Conservation (phyloP, 2,329 filamentous ascomycete genomes). For the Alternaria sp. region DNA sequence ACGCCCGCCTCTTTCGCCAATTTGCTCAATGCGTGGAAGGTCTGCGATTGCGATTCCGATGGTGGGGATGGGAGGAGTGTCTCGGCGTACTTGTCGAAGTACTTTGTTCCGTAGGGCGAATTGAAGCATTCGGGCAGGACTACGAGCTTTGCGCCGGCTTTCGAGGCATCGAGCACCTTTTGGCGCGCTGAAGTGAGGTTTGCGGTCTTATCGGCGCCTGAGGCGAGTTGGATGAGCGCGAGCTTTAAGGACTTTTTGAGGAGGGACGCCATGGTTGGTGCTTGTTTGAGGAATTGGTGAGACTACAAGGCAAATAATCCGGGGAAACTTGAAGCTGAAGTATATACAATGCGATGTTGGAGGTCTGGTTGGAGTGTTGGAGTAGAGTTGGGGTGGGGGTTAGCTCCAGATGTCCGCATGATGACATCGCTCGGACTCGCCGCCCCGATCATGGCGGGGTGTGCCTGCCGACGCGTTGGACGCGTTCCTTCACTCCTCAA, state of each 20-base stretch:
- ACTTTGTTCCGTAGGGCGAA: conserved; percentile 90
- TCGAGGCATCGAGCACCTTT: conserved; percentile 82
- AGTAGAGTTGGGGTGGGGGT: conserved; percentile 10
- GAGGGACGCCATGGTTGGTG: conserved; percentile 31
- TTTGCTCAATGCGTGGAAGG: conserved; percentile 80
- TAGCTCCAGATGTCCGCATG: neutral
- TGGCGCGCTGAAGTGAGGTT: conserved; percentile 83
- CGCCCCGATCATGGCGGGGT: conserved; percentile 5
- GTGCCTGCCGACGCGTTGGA: conserved; percentile 3
- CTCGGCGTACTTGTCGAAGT: conserved; percentile 92
- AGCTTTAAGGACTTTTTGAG: conserved; percentile 49
- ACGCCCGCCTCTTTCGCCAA: conserved; percentile 80
- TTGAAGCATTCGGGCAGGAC: conserved; percentile 99
- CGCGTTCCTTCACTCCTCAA: neutral
- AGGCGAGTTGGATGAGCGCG: conserved; percentile 58
- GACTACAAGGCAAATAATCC: neutral
- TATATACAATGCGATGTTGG: neutral
- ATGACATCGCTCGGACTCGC: conserved; percentile 8
- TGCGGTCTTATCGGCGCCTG: conserved; percentile 73
- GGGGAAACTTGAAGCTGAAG: neutral
- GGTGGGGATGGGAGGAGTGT: conserved; percentile 81
- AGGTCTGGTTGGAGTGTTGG: conserved; percentile 7
- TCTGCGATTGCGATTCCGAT: conserved; percentile 72
- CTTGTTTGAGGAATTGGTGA: neutral
- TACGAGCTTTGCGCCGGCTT: conserved; percentile 78